Evolutionary conservation across 257 asterid species (phyloP), one percentile per base, ranked within the genome.

Genomic region (Rhazya stricta): DNA sequence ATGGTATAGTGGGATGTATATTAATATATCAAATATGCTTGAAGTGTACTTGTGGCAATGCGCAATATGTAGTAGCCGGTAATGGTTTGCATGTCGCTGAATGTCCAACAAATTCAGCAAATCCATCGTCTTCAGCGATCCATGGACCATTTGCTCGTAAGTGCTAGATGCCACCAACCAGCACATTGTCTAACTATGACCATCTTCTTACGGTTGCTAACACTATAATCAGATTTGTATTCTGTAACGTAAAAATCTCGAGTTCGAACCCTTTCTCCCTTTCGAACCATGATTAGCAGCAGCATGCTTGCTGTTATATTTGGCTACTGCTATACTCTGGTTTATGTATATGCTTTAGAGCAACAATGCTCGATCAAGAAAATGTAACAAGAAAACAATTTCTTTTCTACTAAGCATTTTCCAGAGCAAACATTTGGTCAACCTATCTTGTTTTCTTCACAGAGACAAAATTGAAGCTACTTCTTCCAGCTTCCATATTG

Each of bases 401-500:
- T 53, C 60, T 53, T 53, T 53, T 53, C 2, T 7, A 6, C 30
- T 12, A 54, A 54, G 29, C 62, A 54, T 23, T 6, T 54, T 54
- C 21, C 0, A 19, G 58, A 18, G 36, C 13, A 25, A 57, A 12
- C 19, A 29, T 29, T 30, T 30, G 41, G 39, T 25, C 68, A 32
- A n/a, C 68, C 39, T 32, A 34, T 63, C 45, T 63, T 63, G 69
- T 74, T 74, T 45, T 69, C 37, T 69, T 69, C 67, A 45, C 46
- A 34, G 25, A 63, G 69, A 63, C 69, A 63, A 63, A 54, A 15
- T 4, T 36, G 9, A 16, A 27, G 65, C 45, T 34, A 10, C 71
- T 74, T 79, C 69, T 66, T 65, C 48, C 46, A 73, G 43, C 69
- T 79, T 74, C 58, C 50, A n/a, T 66, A 74, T 60, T 79, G 76